These are phyloP conservation scores for Candida argentea DNA, from an alignment of 805 yeast species.

Conservation along the genomic window DNA sequence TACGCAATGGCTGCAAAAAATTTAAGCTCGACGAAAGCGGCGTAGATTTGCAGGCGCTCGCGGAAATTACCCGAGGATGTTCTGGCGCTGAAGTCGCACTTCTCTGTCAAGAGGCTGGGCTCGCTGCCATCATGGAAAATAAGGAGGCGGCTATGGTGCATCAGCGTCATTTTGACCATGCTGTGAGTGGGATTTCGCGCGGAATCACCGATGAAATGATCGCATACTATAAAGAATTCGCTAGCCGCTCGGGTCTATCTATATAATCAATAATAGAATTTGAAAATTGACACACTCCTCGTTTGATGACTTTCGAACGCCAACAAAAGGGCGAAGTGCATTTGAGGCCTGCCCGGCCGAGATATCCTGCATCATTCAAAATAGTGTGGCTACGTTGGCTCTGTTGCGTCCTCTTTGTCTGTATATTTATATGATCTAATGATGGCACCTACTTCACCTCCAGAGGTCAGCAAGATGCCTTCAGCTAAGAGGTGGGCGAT, in stretches of 20 bases:
- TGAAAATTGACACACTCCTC: too few species aligned
- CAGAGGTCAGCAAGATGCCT: too few species aligned
- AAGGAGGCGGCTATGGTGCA: conserved; percentile 41
- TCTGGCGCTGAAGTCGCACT: conserved; percentile 95
- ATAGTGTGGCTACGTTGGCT: too few species aligned
- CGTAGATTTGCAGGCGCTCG: conserved; percentile 29
- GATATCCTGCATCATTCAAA: too few species aligned
- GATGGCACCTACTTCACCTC: too few species aligned
- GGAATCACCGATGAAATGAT: conserved; percentile 86
- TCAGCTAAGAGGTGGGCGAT: too few species aligned
- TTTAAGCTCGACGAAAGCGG: conserved; percentile 43
- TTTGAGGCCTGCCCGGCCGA: too few species aligned
- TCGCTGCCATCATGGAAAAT: conserved; percentile 84
- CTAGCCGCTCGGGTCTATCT: conserved; percentile 25
- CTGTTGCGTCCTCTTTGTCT: too few species aligned
- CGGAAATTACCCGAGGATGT: conserved; percentile 71
- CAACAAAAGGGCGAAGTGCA: not conserved
- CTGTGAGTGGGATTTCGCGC: conserved; percentile 54
- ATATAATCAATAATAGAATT: conserved; percentile 1
- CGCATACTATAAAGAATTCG: conserved; percentile 55
- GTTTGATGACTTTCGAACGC: not conserved
- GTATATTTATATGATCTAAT: too few species aligned
- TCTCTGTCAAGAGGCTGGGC: conserved; percentile 90
- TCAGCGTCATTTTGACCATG: conserved; percentile 62
- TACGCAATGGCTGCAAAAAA: conserved; percentile 55